Base-by-base conservation (phyloP, 805 yeast species). In the Candida argentea region DNA sequence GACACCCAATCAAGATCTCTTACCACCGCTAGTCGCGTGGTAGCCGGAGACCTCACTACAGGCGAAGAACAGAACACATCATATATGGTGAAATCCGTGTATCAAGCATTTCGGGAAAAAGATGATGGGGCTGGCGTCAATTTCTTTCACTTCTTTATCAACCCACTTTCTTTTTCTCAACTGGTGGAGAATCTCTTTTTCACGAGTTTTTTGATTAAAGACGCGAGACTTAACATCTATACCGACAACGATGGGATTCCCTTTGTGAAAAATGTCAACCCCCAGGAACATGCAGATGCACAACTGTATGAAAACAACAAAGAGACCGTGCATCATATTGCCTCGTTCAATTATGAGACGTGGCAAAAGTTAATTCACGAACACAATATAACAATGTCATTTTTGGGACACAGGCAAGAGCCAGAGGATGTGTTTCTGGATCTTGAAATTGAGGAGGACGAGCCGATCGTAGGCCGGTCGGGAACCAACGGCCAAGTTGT, bases 131-230 rank as follows among this genome's bases (percentile, higher is more conserved):
- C 40, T 12, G 61, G 61, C 6, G 61, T 85, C 6, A 71, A 72
- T 30, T 57, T 86, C 25, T 83, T 72, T 44, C 59, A 64, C 35
- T 76, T 81, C 39, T 68, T 83, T 28, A 58, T 87, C 12, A 76
- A 89, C 46, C 95, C 95, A 1, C 36, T 55, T 10, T 77, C 89
- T 5, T 87, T 78, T 50, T 61, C 80, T 1, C 86, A 78, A 46
- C 70, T 86, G 1, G 76, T 87, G 2, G 96, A 89, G 48, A 85
- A 84, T 45, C 53, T 89, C 42, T 87, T 87, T 43, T 82, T 76
- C 43, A 67, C 83, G 0, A 80, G 94, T 46, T 86, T 87, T 43
- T 55, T 89, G 25, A 70, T 85, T 2, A 70, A 76, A 41, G 93
- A 83, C 42, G 86, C 82, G 1, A 71, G 62, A 39, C 50, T 85